Evolutionary conservation across 2,329 filamentous ascomycete species (phyloP).

Genomic region (Pseudovirgaria hyperparasitica): DNA sequence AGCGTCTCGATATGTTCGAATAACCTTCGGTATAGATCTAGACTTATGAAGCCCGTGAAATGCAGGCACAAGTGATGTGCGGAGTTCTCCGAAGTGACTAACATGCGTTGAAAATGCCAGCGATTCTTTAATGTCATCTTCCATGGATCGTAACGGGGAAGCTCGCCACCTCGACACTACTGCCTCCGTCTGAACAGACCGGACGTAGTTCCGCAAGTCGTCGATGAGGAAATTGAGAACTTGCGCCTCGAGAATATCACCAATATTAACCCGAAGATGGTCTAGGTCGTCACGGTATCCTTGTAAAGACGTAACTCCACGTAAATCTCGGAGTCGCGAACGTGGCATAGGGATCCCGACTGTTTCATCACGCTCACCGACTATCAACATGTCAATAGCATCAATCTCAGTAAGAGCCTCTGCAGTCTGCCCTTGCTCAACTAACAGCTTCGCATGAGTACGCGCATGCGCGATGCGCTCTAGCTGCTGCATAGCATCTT

Average conservation of each 20-base stretch:
- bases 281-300: slow-evolving; percentile 67
- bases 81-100: slow-evolving; percentile 55
- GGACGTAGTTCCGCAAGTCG: slow-evolving; percentile 68
- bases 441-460: slow-evolving; percentile 62
- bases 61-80: slow-evolving; percentile 55
- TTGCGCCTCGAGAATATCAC: slow-evolving; percentile 70
- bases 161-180: slow-evolving; percentile 78
- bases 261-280: slow-evolving; percentile 65
- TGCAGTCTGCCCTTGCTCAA: slow-evolving; percentile 75
- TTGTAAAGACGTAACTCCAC: slow-evolving; percentile 65
- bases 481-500: slow-evolving; percentile 72
- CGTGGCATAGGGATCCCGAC: slow-evolving; percentile 22
- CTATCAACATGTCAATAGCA: slow-evolving; percentile 60
- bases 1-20: slow-evolving; percentile 71
- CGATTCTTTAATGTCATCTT: slow-evolving; percentile 51
- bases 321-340: slow-evolving; percentile 51
- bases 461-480: slow-evolving; percentile 65
- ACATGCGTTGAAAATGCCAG: slow-evolving; percentile 70
- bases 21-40: slow-evolving; percentile 66
- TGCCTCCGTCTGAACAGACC: slow-evolving; percentile 54
- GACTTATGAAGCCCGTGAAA: slow-evolving; percentile 72
- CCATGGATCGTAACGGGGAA: slow-evolving; percentile 59
- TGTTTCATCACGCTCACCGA: slow-evolving; percentile 22
- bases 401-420: slow-evolving; percentile 68
- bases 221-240: slow-evolving; percentile 67